Base-by-base conservation (phyloP, 179 eudicot species). In the Spergularia azorica region DNA sequence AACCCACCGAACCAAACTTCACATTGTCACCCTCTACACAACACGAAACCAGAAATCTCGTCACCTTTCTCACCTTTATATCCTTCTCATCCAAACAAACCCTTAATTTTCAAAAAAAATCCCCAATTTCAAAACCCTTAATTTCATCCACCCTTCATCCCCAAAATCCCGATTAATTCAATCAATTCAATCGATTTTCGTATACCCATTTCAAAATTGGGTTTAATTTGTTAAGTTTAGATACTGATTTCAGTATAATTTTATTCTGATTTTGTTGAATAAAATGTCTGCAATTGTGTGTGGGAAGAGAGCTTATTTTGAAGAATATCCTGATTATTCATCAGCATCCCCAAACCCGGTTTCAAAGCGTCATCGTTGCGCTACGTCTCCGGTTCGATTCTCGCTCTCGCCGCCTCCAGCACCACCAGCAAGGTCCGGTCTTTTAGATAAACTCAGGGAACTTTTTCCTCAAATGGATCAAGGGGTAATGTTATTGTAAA, bases 261-360 rank as follows among this genome's bases (percentile, higher is more conserved):
- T 36, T 38, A 9, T 3, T 32, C 57, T 41, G 7, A 36, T 56
- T 15, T 77, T 13, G 21, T 63, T 56, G 79, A 26, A 48, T 62
- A 78, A 71, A 76, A 92, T 92, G 97, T 90, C 97, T 87, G 97
- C 96, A 52, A 74, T 87, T 68, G 83, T 92, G 77, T 92, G 94
- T 72, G 94, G 97, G 59, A 92, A 92, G 86, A 90, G 97, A 83
- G 85, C 92, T 2, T 86, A 79, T 79, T 92, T 92, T 79, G 94
- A 92, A 70, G 97, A 92, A 5, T 66, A 85, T 63, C 86, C 91
- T 12, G 61, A 68, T 11, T 10, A 54, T 54, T 54, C 57, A 14
- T 14, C 57, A 14, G 66, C 89, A 0, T 70, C 92, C 0, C 80
- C 91, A 5, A 75, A 87, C 17, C 86, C 90, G 6, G 86, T 86